Evolutionary conservation across 768 basidiomycete genomes (phyloP).

Genomic region (Lactifluus echinatus): DNA sequence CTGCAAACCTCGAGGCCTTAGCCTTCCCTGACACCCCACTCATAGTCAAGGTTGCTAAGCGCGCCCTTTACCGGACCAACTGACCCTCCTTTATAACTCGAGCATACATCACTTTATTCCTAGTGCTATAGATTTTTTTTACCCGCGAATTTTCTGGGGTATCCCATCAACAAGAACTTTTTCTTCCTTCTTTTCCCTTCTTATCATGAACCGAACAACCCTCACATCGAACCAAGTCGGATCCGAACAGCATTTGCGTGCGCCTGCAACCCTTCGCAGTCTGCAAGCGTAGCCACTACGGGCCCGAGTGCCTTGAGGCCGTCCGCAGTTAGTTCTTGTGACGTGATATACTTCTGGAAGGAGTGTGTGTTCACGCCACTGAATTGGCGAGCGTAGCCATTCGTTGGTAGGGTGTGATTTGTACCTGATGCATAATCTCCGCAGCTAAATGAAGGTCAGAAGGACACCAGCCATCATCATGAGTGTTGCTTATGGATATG

Average conservation of each 20-base stretch:
- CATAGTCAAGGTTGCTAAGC: conserved; percentile 92
- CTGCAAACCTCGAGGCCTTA: conserved; percentile 77
- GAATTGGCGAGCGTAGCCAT: conserved; percentile 95
- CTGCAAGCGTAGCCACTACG: conserved; percentile 79
- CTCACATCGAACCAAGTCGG: conserved; percentile 37
- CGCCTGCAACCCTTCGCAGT: conserved; percentile 89
- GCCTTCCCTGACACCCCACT: conserved; percentile 90
- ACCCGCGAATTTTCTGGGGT: neutral
- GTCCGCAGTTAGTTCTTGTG: conserved; percentile 77
- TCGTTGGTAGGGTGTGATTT: conserved; percentile 95
- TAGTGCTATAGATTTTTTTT: conserved; percentile 17
- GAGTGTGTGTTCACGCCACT: conserved; percentile 95
- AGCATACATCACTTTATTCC: conserved; percentile 17
- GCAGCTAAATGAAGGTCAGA: conserved; percentile 45
- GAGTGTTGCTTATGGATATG: neutral
- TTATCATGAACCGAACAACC: neutral
- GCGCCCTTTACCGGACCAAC: conserved; percentile 84
- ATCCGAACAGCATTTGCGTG: conserved; percentile 96
- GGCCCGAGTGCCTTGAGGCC: conserved; percentile 80
- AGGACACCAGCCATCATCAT: conserved; percentile 2
- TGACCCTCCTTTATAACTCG: conserved; percentile 30
- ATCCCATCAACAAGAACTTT: neutral
- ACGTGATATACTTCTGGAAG: conserved; percentile 99
- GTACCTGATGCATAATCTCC: conserved; percentile 99
- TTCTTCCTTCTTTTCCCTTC: neutral